Percentiles rank a stretch among this genome's conserved stretches.
Evolutionary conservation across 2,329 filamentous ascomycete genomes (phyloP).

Genomic region (Trichoderma simmonsii): DNA sequence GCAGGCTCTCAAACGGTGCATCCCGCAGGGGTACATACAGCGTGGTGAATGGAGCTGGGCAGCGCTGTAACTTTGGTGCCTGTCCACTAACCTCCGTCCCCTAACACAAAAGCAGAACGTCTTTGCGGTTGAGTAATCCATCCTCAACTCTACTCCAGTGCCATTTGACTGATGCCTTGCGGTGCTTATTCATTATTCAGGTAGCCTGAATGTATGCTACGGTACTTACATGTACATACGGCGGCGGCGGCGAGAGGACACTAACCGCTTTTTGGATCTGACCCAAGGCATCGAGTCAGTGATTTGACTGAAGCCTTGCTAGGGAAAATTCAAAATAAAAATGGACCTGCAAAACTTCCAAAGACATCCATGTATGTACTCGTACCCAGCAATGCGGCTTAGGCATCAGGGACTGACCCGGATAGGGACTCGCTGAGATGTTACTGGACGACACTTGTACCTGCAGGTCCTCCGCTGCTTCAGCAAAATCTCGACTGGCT

Average conservation of each 20-base stretch:
- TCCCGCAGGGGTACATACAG: constrained; percentile 13
- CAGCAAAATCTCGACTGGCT: constrained; percentile 1
- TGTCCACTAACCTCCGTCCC: not conserved
- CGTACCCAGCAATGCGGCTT: not conserved
- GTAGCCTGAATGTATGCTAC: too few species aligned
- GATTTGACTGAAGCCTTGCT: not conserved
- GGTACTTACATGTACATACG: not conserved
- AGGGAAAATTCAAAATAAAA: not conserved
- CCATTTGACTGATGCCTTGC: not conserved
- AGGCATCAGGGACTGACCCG: constrained; percentile 6
- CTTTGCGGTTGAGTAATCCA: not conserved
- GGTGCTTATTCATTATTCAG: not conserved
- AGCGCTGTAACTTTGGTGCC: constrained; percentile 1
- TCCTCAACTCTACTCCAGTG: too few species aligned
- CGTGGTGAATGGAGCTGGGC: not conserved
- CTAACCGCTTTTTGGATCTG: constrained; percentile 2
- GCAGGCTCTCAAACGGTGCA: constrained; percentile 11
- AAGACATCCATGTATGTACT: not conserved
- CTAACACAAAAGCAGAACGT: not conserved
- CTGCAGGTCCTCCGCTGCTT: not conserved
- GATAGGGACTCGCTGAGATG: not conserved
- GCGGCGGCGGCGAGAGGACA: not conserved
- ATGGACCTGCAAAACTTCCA: not conserved
- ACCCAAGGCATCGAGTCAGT: not conserved
- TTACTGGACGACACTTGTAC: not conserved